Conservation (phyloP, 2,329 filamentous ascomycete species). For the Talaromyces sp. region DNA sequence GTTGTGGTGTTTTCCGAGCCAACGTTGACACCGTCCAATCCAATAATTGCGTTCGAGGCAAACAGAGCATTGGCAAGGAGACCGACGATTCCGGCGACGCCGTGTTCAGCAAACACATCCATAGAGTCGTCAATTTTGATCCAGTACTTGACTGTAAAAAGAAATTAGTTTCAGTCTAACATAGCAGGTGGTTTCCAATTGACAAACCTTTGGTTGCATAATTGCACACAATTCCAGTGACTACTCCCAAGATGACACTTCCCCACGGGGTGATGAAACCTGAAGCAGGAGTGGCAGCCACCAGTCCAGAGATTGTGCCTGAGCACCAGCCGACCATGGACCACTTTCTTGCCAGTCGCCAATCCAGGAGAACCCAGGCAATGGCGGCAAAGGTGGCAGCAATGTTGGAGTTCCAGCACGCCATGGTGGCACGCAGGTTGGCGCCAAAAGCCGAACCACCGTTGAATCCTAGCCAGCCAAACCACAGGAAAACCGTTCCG, state of each 20-base stretch:
- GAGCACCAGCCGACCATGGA: constrained; percentile 92
- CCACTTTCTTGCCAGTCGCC: constrained; percentile 90
- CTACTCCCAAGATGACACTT: constrained; percentile 55
- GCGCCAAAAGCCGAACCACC: constrained; percentile 91
- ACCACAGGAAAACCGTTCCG: constrained; percentile 93
- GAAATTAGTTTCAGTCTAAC: constrained; percentile 8
- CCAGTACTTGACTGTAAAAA: constrained; percentile 59
- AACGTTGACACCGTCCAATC: constrained; percentile 63
- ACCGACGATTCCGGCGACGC: constrained; percentile 73
- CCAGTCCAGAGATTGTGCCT: constrained; percentile 78
- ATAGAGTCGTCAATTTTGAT: constrained; percentile 80
- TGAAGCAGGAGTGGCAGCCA: constrained; percentile 79
- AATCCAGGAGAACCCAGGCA: constrained; percentile 94
- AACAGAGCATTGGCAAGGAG: constrained; percentile 75
- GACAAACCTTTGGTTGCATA: constrained; percentile 71
- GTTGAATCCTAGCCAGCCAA: constrained; percentile 98
- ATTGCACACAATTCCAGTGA: constrained; percentile 67
- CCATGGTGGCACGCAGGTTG: constrained; percentile 90
- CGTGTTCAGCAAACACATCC: constrained; percentile 89
- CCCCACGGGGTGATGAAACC: constrained; percentile 70
- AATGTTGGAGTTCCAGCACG: constrained; percentile 96
- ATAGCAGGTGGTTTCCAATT: background rate
- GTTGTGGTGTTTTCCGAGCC: constrained; percentile 36
- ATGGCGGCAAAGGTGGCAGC: constrained; percentile 88
- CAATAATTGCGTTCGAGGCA: constrained; percentile 67